A percentile compares a stretch with the other conserved stretches of the same genome.
Evolutionary conservation across 2,329 filamentous ascomycete genomes (phyloP).

Genomic region (Lachnellula subtilissima): DNA sequence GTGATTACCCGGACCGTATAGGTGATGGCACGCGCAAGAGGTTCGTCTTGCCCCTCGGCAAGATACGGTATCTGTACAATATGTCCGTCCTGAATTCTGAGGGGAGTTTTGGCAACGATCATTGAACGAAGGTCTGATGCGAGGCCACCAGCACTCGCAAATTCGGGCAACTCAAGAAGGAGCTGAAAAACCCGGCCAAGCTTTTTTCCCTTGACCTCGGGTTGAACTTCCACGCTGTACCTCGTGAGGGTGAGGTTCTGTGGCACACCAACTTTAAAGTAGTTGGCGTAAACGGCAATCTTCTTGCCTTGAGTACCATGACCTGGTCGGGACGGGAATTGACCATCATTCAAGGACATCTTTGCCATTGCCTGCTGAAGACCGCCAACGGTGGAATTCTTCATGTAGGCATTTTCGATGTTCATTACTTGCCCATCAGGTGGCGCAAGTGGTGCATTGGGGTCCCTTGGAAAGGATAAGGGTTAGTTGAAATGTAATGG

Average conservation of each 20-base stretch:
- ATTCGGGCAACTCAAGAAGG: constrained; percentile 28
- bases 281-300: constrained; percentile 30
- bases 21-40: constrained; percentile 9
- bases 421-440: constrained; percentile 25
- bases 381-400: constrained; percentile 10
- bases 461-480: constrained; percentile 15
- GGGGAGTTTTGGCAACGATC: constrained; percentile 19
- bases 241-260: constrained; percentile 21
- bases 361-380: constrained; percentile 15
- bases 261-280: constrained; percentile 24
- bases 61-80: constrained; percentile 20
- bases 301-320: constrained; percentile 26
- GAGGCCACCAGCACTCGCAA: constrained; percentile 11
- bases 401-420: constrained; percentile 30
- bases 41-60: constrained; percentile 27
- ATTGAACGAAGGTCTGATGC: constrained; percentile 28
- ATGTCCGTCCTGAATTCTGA: constrained; percentile 16
- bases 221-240: constrained; percentile 27
- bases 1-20: constrained; percentile 21
- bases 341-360: constrained; percentile 5
- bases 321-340: constrained; percentile 27
- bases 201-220: constrained; percentile 26
- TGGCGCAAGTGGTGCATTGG: constrained; percentile 14
- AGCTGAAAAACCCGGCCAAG: constrained; percentile 27
- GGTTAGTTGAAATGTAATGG: not conserved